These are phyloP conservation scores for Nepenthes gracilis DNA, from an alignment of 148 eudicot genomes.

Conservation along the genomic window DNA sequence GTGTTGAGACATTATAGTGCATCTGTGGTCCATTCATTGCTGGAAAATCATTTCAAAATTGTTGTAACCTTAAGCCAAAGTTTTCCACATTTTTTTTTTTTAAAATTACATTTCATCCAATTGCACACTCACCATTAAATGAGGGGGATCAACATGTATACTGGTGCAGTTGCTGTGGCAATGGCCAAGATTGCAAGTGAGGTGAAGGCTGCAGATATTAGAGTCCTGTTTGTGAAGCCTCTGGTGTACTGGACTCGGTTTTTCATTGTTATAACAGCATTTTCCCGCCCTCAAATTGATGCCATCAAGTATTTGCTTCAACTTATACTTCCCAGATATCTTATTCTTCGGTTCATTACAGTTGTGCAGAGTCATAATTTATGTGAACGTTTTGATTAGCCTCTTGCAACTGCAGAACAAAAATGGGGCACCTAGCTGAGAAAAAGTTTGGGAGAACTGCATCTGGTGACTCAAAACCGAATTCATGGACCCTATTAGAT, in stretches of 20 bases:
- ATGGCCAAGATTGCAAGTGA: slow-evolving; percentile 94
- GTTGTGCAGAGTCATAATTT: background rate
- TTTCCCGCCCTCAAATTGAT: slow-evolving; percentile 83
- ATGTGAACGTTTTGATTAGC: background rate
- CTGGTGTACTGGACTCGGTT: slow-evolving; percentile 95
- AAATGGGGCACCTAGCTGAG: slow-evolving; percentile 78
- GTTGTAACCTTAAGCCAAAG: too few species aligned
- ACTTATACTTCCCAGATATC: background rate
- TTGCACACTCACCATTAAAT: too few species aligned
- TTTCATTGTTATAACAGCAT: slow-evolving; percentile 92
- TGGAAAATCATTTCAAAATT: too few species aligned
- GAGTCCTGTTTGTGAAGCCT: slow-evolving; percentile 91
- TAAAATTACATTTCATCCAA: background rate
- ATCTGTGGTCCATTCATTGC: too few species aligned
- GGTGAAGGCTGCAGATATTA: slow-evolving; percentile 82
- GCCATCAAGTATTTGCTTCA: slow-evolving; percentile 56
- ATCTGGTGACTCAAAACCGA: slow-evolving; percentile 77
- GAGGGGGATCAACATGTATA: slow-evolving; percentile 5
- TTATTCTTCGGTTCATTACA: background rate
- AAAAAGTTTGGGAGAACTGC: slow-evolving; percentile 56
- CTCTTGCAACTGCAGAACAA: slow-evolving; percentile 31
- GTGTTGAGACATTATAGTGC: too few species aligned
- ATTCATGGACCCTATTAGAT: slow-evolving; percentile 93
- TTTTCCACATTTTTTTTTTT: background rate
- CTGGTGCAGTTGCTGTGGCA: slow-evolving; percentile 79